Conservation (phyloP, 768 basidiomycete species). For the Amanita pallidorosea region DNA sequence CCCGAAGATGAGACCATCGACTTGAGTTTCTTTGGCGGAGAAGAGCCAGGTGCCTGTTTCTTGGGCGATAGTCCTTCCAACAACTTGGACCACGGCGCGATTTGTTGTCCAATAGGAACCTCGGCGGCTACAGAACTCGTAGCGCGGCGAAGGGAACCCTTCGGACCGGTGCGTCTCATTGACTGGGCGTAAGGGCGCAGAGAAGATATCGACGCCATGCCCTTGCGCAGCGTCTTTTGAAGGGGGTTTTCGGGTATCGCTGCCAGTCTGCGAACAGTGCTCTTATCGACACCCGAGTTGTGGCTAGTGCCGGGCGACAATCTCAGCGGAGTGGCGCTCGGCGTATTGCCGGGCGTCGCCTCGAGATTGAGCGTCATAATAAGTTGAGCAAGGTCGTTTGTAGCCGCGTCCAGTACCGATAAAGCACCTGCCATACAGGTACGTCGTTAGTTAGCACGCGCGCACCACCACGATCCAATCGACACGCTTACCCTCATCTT, state of each 20-base stretch:
- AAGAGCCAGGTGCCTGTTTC: constrained; percentile 13
- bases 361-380: constrained; percentile 77
- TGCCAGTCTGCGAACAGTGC: constrained; percentile 18
- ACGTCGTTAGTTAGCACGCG: background rate
- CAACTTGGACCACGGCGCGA: constrained; percentile 51
- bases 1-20: constrained; percentile 6
- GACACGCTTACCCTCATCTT: constrained; percentile 36
- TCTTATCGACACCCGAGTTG: constrained; percentile 6
- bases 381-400: constrained; percentile 66
- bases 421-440: constrained; percentile 33
- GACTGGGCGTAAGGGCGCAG: constrained; percentile 38
- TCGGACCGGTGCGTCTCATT: constrained; percentile 10
- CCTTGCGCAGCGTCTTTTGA: constrained; percentile 23
- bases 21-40: constrained; percentile 10
- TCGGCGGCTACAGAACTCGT: constrained; percentile 8
- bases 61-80: constrained; percentile 17
- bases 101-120: constrained; percentile 37
- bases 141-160: constrained; percentile 1
- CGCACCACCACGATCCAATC: background rate
- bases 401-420: constrained; percentile 68
- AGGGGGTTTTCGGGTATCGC: constrained; percentile 25
- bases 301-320: constrained; percentile 19
- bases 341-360: constrained; percentile 54
- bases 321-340: constrained; percentile 34
- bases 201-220: constrained; percentile 31